Base-by-base conservation (phyloP, 371 early-diverging fungal species). In the Dinochytrium kinnereticum region DNA sequence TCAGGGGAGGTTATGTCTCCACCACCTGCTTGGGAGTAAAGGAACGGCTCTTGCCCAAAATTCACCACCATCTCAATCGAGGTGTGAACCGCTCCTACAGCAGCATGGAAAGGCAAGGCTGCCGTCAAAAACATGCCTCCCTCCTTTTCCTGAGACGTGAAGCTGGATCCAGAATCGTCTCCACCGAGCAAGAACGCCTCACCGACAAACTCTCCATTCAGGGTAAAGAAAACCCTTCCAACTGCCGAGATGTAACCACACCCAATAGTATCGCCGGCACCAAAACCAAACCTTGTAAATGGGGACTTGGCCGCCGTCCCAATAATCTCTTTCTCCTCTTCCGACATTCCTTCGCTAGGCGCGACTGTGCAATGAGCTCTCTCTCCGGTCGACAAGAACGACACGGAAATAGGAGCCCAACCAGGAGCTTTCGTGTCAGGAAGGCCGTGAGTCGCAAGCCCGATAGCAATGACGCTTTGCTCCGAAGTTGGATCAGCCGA, bases 191-290 rank as follows among this genome's bases (percentile, higher is more conserved):
- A 36, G 24, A 61, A 61, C 2, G 64, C 64, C 31, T 61, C 64
- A 17, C 64, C 64, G 34, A 61, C 17, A 7, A 15, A 61, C 7
- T 21, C 64, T 17, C 64, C 64, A 36, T 61, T 61, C 7, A 61
- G 34, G 13, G 64, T 61, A 33, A 61, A 61, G 34, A 61, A 61
- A 3, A 61, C 64, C 10, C 15, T 19, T 28, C 64, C 64, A 38
- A 61, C 15, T 7, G 64, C 24, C 2, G 64, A 36, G 2, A 61
- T 61, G 64, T 61, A 61, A 19, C 64, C 64, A 38, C 64, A 61
- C 33, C 64, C 64, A 36, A 61, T 33, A 7, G 64, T 61, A 61
- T 61, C 64, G 10, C 64, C 64, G 7, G 34, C 38, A 28, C 64
- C 64, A 61, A 36, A 61, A 10, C 64, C 36, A 38, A 33, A 17